Percentiles rank a stretch among this genome's conserved stretches.
phyloP scores from a whole-genome alignment of 2,329 filamentous ascomycete genomes.

The Colletotrichum lini region DNA sequence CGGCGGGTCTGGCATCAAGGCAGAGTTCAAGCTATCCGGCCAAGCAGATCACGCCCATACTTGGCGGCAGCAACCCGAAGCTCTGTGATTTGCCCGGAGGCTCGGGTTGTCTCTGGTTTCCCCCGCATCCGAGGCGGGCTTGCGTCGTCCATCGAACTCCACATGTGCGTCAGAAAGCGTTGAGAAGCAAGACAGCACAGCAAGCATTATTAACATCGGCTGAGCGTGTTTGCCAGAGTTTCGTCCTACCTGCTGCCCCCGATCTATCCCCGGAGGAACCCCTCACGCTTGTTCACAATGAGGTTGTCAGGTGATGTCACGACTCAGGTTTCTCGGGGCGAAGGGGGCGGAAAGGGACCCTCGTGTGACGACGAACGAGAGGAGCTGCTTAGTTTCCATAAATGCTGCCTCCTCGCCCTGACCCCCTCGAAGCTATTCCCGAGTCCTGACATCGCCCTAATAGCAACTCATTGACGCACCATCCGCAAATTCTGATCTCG shows the following conservation, averaged over 20 bases:
- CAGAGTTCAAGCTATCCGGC: conserved; percentile 17
- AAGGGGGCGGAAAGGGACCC: conserved; percentile 11
- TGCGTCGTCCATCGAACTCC: conserved; percentile 7
- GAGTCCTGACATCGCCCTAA: too few species aligned
- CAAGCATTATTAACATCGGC: neutral
- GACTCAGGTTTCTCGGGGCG: conserved; percentile 20
- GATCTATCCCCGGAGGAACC: conserved; percentile 34
- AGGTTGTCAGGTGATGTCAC: conserved; percentile 36
- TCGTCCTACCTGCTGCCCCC: conserved; percentile 13
- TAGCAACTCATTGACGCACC: neutral
- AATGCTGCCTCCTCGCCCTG: neutral
- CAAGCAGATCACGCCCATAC: neutral
- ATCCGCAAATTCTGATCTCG: neutral
- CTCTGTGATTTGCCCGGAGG: conserved; percentile 31
- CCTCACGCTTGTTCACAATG: conserved; percentile 17
- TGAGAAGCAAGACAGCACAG: conserved; percentile 14
- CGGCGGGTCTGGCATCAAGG: conserved; percentile 21
- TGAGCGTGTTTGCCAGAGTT: conserved; percentile 1
- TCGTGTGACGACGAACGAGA: neutral
- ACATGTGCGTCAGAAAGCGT: conserved; percentile 10
- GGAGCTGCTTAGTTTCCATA: neutral
- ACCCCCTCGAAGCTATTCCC: neutral
- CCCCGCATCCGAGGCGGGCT: conserved; percentile 10
- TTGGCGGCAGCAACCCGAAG: neutral
- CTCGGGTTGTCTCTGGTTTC: neutral